Evolutionary conservation across 23 red algal genomes (phyloP).

Genomic region (Agarophyton chilense): DNA sequence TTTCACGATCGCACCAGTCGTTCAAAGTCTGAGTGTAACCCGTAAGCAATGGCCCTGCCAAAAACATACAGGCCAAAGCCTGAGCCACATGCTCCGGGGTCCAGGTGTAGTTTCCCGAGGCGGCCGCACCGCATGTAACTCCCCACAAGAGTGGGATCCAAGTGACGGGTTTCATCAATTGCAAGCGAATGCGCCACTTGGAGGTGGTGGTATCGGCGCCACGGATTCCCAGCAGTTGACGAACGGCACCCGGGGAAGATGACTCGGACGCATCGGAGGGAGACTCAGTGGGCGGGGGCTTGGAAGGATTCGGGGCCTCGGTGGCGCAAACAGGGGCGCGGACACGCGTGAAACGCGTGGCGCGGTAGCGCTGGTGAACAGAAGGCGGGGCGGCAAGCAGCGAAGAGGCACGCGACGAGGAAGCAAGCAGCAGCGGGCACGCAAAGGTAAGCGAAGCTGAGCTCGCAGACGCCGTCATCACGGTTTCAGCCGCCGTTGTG

Average conservation of each 20-base stretch:
- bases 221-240: conserved; percentile 92
- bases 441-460: background rate
- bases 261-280: background rate
- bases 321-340: background rate
- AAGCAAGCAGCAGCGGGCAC: background rate
- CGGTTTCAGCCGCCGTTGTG: too few species aligned
- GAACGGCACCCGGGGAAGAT: conserved; percentile 1
- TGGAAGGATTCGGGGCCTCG: background rate
- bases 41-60: conserved; percentile 94
- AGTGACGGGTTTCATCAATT: conserved; percentile 99
- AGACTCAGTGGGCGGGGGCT: background rate
- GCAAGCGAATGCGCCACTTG: conserved; percentile 89
- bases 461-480: too few species aligned
- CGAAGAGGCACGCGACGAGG: background rate
- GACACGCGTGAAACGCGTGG: background rate
- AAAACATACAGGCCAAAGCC: conserved; percentile 79
- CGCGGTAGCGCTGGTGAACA: background rate
- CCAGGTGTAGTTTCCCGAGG: conserved; percentile 94
- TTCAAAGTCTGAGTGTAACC: conserved; percentile 97
- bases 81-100: conserved; percentile 75
- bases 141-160: conserved; percentile 99
- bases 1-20: conserved; percentile 96
- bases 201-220: conserved; percentile 55
- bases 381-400: background rate
- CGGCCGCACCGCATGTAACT: conserved; percentile 94